Conservation (phyloP, 2,329 filamentous ascomycete genomes). For the Colletotrichum ledebouriae region DNA sequence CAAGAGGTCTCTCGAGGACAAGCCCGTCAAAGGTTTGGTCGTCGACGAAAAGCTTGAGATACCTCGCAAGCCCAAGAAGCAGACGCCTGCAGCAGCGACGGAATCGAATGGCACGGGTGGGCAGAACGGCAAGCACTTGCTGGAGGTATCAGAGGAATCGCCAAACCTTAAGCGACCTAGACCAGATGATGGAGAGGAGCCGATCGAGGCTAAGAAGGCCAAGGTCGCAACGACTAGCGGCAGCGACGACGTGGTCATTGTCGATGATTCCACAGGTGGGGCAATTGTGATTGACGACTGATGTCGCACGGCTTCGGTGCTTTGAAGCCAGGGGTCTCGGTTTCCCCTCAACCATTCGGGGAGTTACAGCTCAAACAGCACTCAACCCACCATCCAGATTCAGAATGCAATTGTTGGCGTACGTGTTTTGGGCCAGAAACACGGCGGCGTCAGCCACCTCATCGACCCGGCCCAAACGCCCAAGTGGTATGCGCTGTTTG, state of each 20-base stretch:
- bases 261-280: constrained; percentile 58
- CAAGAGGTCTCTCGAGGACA: constrained; percentile 59
- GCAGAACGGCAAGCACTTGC: constrained; percentile 57
- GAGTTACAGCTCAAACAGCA: constrained; percentile 62
- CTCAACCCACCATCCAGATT: constrained; percentile 89
- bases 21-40: constrained; percentile 66
- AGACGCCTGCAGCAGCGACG: constrained; percentile 44
- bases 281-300: constrained; percentile 77
- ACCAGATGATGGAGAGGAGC: constrained; percentile 57
- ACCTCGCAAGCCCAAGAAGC: constrained; percentile 66
- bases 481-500: constrained; percentile 46
- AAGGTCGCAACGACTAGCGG: constrained; percentile 55
- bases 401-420: constrained; percentile 88
- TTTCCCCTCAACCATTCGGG: constrained; percentile 1
- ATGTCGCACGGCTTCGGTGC: constrained; percentile 43
- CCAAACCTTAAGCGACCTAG: constrained; percentile 61
- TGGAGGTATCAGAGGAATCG: constrained; percentile 51
- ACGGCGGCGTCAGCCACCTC: constrained; percentile 87
- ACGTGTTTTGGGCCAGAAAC: constrained; percentile 82
- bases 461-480: constrained; percentile 75
- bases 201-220: constrained; percentile 61
- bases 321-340: constrained; percentile 14
- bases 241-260: constrained; percentile 58
- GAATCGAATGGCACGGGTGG: constrained; percentile 57
- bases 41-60: constrained; percentile 61